A percentile compares a stretch with the other conserved stretches of the same genome.
These are phyloP conservation scores for Protomyces inundatus DNA, from an alignment of 1,139 yeast genomes.

Conservation along the genomic window DNA sequence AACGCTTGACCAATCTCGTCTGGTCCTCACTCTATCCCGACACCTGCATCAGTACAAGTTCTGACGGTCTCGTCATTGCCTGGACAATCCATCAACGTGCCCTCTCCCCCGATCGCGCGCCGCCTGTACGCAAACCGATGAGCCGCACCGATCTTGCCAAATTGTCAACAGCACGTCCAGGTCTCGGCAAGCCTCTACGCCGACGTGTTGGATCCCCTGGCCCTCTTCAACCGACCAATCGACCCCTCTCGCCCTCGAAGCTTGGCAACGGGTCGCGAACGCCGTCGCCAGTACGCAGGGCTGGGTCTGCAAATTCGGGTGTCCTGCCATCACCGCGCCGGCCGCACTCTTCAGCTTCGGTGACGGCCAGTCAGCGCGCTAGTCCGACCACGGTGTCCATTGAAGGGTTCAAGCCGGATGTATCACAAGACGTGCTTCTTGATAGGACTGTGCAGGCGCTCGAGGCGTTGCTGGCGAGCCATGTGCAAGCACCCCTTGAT, in stretches of 20 bases:
- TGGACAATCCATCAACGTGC: conserved; percentile 8
- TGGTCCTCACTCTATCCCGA: conserved; percentile 5
- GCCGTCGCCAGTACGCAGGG: not conserved
- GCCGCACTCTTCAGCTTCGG: not conserved
- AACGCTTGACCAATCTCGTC: not conserved
- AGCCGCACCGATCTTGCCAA: not conserved
- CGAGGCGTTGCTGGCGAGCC: not conserved
- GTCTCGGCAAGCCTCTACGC: not conserved
- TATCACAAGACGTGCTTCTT: not conserved
- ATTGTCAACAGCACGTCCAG: not conserved
- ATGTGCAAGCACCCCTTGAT: not conserved
- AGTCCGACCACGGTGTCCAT: not conserved
- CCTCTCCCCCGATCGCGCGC: not conserved
- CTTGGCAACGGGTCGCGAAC: not conserved
- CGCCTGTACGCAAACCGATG: conserved; percentile 14
- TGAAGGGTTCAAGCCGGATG: not conserved
- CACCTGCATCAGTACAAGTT: not conserved
- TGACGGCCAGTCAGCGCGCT: not conserved
- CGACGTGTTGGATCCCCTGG: conserved; percentile 3
- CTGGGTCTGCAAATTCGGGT: not conserved
- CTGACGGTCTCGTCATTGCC: conserved; percentile 3
- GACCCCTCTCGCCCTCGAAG: conserved; percentile 20
- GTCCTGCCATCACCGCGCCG: not conserved
- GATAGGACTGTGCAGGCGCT: not conserved
- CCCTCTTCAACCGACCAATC: not conserved